A percentile compares a stretch with the other conserved stretches of the same genome.
phyloP scores from a whole-genome alignment of 352 stramenopile genomes.

The Phytophthora sp. region DNA sequence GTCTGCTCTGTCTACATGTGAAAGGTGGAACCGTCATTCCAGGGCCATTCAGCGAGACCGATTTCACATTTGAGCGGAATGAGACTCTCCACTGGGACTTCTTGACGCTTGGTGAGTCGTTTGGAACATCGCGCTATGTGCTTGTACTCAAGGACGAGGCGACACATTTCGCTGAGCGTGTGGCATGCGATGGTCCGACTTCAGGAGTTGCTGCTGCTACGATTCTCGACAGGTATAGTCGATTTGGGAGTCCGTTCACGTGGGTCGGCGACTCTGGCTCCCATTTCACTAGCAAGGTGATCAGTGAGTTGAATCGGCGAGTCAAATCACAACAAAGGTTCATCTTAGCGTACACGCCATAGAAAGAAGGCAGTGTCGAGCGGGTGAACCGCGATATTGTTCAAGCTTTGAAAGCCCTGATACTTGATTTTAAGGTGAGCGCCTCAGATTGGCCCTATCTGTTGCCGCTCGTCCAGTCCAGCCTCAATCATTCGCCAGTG shows the following conservation, averaged over 20 bases:
- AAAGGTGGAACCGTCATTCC: slow-evolving; percentile 6
- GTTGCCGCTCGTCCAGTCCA: background rate
- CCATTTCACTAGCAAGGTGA: slow-evolving; percentile 10
- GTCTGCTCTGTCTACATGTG: slow-evolving; percentile 6
- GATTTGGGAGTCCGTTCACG: background rate
- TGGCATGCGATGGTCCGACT: background rate
- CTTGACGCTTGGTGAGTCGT: slow-evolving; percentile 2
- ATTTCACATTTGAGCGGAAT: background rate
- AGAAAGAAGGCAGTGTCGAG: slow-evolving; percentile 11
- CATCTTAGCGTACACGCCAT: slow-evolving; percentile 6
- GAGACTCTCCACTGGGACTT: slow-evolving; percentile 10
- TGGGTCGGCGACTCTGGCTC: slow-evolving; percentile 7
- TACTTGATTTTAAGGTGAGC: background rate
- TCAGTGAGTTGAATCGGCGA: background rate
- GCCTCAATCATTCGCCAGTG: background rate
- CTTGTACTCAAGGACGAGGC: slow-evolving; percentile 11
- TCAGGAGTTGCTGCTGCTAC: background rate
- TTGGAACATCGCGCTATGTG: slow-evolving; percentile 3
- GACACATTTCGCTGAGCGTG: slow-evolving; percentile 7
- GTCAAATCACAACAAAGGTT: slow-evolving; percentile 11
- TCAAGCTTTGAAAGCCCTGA: background rate
- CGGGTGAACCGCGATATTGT: background rate
- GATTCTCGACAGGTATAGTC: slow-evolving; percentile 9
- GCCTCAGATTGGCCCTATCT: background rate
- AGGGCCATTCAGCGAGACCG: background rate